Evolutionary conservation across 371 early-diverging fungal genomes (phyloP), one percentile per base, ranked within the genome.

Genomic region (Rhizopus arrhizus): DNA sequence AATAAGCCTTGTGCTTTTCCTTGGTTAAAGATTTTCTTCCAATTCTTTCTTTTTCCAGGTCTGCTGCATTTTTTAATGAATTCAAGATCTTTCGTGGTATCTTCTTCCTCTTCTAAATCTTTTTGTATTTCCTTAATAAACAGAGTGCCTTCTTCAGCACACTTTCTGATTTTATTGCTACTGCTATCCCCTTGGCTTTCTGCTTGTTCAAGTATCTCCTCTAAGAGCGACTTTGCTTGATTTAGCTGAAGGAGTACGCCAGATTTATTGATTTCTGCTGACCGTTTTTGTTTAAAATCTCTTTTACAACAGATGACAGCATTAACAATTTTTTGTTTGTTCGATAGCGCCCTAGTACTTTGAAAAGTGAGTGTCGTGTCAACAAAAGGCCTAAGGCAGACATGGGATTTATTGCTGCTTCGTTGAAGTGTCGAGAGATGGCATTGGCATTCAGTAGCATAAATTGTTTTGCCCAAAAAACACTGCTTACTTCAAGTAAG

Each of bases 391-490:
- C 62, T 48, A 61, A 16, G 22, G 55, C 49, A 31, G 48, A 33
- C 9, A 61, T 61, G 15, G 41, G 41, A 16, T 54, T 5, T 49
- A 55, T 16, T 38, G 54, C 36, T 11, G 16, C 12, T 55, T 56
- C 36, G 32, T 36, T 32, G 15, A 50, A 35, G 35, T 55, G 22
- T 32, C 31, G 38, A 29, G n/a, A 29, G 15, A 55, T 34, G 49
- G 56, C 47, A 12, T 42, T 55, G 4, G 31, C 15, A 35, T 42
- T 49, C 15, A 61, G 47, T 29, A 61, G 38, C 42, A 61, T 13
- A 45, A 38, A 61, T 48, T 54, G 3, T 31, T 61, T 61, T 12
- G 49, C 55, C 61, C 55, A 61, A 41, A 54, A 61, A 47, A 48
- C 54, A 29, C 48, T 54, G 28, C 16, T 31, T 48, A 49, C 34